Evolutionary conservation across 768 basidiomycete genomes (phyloP).

Genomic region (Pleurotus ostreatus): DNA sequence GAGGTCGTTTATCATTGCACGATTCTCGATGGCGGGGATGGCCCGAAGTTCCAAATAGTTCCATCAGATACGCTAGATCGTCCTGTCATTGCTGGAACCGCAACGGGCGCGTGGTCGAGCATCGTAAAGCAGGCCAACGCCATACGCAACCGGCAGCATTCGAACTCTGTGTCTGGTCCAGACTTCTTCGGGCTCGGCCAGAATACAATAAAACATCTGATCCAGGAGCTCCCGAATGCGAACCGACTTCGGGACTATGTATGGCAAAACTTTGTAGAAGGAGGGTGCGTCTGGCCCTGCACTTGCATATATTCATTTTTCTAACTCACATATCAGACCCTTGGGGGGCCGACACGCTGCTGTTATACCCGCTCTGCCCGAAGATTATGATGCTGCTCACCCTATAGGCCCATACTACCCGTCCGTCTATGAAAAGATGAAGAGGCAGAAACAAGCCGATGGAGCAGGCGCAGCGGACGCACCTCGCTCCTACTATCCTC

Average conservation of each 20-base stretch:
- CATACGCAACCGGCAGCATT: constrained; percentile 77
- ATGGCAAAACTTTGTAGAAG: constrained; percentile 83
- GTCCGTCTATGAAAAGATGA: constrained; percentile 27
- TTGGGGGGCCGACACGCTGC: constrained; percentile 80
- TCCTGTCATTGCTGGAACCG: constrained; percentile 79
- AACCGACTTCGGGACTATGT: constrained; percentile 75
- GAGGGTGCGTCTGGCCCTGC: constrained; percentile 56
- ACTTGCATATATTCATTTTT: constrained; percentile 5
- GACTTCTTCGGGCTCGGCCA: constrained; percentile 87
- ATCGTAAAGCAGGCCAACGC: constrained; percentile 82
- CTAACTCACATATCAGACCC: constrained; percentile 38
- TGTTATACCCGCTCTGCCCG: constrained; percentile 76
- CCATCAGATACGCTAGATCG: constrained; percentile 68
- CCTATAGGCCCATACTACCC: constrained; percentile 47
- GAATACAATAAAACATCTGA: constrained; percentile 85
- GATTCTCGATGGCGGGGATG: constrained; percentile 81
- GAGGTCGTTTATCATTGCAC: constrained; percentile 81
- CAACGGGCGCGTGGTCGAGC: constrained; percentile 83
- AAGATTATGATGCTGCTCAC: constrained; percentile 56
- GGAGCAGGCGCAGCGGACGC: not conserved
- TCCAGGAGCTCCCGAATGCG: constrained; percentile 79
- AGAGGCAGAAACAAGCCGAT: constrained; percentile 18
- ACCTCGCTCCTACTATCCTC: constrained; percentile 7
- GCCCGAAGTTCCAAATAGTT: constrained; percentile 82
- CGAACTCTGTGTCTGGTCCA: constrained; percentile 83